Base-by-base conservation (phyloP, 2,329 filamentous ascomycete genomes). In the Tolypocladium endophyticum region DNA sequence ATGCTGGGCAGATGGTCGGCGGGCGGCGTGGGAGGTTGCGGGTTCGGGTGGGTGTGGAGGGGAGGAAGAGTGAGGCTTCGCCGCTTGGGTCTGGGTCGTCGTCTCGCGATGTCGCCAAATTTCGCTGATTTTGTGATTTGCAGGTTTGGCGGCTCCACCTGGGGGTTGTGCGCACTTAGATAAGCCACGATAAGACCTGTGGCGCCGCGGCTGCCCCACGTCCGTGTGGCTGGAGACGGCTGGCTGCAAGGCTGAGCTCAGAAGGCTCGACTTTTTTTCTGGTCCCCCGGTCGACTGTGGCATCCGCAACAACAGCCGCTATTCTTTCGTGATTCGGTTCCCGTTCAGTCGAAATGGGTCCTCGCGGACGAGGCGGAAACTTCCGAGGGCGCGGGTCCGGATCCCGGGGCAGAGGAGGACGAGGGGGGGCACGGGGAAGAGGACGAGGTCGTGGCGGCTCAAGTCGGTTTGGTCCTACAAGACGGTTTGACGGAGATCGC, bases 1-100 rank as follows among this genome's bases (percentile, higher is more conserved):
- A 96, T 96, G 77, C 71, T 92, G 83, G 76, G 78, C 75, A 74
- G 65, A 66, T 65, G 60, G 58, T 61, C 57, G 61, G 58, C 61
- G 62, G 62, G 59, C 65, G 63, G 62, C 60, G 64, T 62, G 58
- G 60, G 62, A 63, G 60, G 61, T 59, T 60, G 59, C 59, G 62
- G 61, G 61, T 56, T 60, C 58, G 59, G 61, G 61, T 58, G 55
- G 63, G 61, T 63, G 63, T 64, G 60, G 60, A 45, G 50, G 54
- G 38, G 38, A 58, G 47, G 57, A 39, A 60, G 60, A 61, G 63
- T 58, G 64, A 64, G 64, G 62, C 58, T 61, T 62, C 65, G 66
- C 65, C 65, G 66, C 64, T 68, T 62, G 62, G 62, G 65, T 54
- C 50, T 61, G 60, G 64, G 63, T 63, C 62, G 62, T 53, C 61